A percentile compares a stretch with the other conserved stretches of the same genome.
Evolutionary conservation across 148 eudicot species (phyloP).

Genomic region (Spergularia bocconei): DNA sequence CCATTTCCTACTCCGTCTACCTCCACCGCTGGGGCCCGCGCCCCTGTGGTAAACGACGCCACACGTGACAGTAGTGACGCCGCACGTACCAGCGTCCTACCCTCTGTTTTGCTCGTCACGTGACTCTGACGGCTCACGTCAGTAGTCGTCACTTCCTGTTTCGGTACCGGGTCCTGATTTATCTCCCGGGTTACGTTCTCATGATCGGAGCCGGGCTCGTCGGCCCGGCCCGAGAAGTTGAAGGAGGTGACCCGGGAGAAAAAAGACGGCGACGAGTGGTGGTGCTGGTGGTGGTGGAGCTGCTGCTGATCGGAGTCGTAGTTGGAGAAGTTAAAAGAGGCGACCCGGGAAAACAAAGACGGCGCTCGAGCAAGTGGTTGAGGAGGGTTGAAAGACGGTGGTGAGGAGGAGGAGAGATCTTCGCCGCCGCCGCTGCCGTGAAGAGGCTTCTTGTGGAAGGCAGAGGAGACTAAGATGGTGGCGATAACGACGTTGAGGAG

Average conservation of each 20-base stretch:
- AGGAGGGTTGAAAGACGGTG: background rate
- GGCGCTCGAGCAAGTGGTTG: slow-evolving; percentile 38
- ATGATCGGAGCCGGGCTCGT: slow-evolving; percentile 1
- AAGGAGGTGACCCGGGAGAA: slow-evolving; percentile 55
- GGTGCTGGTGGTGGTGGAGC: background rate
- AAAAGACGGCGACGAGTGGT: slow-evolving; percentile 38
- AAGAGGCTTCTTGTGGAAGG: slow-evolving; percentile 13
- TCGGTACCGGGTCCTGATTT: background rate
- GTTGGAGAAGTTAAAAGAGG: slow-evolving; percentile 41
- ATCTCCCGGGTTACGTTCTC: background rate
- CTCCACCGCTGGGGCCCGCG: background rate
- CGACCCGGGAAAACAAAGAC: slow-evolving; percentile 53
- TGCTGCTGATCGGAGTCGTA: slow-evolving; percentile 8
- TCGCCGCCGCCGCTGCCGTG: background rate
- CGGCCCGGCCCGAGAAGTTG: slow-evolving; percentile 20
- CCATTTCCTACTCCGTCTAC: background rate
- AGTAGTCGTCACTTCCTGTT: background rate
- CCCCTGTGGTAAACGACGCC: slow-evolving; percentile 29
- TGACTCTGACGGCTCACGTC: too few species aligned
- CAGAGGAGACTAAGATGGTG: slow-evolving; percentile 39
- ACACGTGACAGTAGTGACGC: slow-evolving; percentile 39
- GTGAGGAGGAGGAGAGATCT: background rate
- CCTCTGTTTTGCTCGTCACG: too few species aligned
- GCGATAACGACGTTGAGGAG: slow-evolving; percentile 54
- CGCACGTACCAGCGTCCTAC: slow-evolving; percentile 6